Base-by-base conservation (phyloP, 306 rosid genomes). In the Lithocarpus polystachyus region DNA sequence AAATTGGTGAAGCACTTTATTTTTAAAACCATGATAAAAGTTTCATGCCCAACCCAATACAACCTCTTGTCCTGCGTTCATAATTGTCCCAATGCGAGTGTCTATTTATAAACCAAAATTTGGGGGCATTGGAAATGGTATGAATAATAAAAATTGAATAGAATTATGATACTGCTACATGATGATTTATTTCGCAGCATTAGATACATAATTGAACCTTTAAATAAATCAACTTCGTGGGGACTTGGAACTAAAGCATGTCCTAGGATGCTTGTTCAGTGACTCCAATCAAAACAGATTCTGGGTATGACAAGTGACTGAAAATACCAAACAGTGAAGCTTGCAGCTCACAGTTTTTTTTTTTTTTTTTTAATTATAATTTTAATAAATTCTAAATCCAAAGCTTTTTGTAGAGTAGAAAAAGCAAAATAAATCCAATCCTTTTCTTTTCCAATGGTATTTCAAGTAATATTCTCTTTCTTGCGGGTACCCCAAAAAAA, bases 251-350 rank as follows among this genome's bases (percentile, higher is more conserved):
- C 80, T 82, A 84, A 84, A 56, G 77, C 74, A 57, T 77, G 89
- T 81, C 90, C 88, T 84, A 75, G 88, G 96, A 89, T 91, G 93
- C 90, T 86, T 60, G 70, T 75, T 77, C 56, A 79, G 52, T 68
- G 51, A 55, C 65, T 73, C 65, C 76, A 48, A 73, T 71, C 72
- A 79, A 75, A 84, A 86, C 37, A 48, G 87, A 89, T 89, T 82
- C 86, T 78, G 53, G 45, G 57, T 85, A 61, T 79, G 31, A 62
- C 45, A 77, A 79, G 82, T 33, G 81, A 24, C 15, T 56, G 56
- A 83, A 85, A 77, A 76, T 68, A 75, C 65, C 67, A 83, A 72
- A 75, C 82, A 79, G 48, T 40, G 79, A 74, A 73, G 81, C 80
- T 80, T 73, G 86, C 59, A 75, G 70, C 82, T 14, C 53, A 75